Percentiles rank a stretch among this genome's conserved stretches.
Evolutionary conservation across 768 basidiomycete species (phyloP).

Genomic region (Leucocoprinus birnbaumii): DNA sequence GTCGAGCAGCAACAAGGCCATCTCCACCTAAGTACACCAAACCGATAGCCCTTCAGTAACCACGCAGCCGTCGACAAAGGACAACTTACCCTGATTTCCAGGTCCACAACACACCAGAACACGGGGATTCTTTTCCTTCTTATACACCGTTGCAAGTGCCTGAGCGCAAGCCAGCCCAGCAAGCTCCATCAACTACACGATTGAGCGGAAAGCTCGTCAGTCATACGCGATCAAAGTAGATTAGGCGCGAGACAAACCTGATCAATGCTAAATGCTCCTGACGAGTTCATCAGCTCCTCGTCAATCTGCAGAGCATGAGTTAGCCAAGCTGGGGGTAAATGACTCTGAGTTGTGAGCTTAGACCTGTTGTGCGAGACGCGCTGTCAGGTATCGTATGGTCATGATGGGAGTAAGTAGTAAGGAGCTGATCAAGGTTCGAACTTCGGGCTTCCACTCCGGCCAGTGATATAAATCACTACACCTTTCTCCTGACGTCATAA

Average conservation of each 20-base stretch:
- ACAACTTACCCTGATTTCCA: conserved; percentile 76
- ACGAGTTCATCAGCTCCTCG: conserved; percentile 84
- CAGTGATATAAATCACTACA: too few species aligned
- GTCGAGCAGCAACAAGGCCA: conserved; percentile 93
- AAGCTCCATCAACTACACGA: conserved; percentile 84
- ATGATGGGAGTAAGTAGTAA: conserved; percentile 29
- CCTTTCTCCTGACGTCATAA: too few species aligned
- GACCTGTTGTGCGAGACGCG: conserved; percentile 77
- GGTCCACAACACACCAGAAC: conserved; percentile 97
- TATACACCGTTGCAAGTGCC: conserved; percentile 76
- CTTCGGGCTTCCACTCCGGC: too few species aligned
- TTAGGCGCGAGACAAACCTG: conserved; percentile 47
- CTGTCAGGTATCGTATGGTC: conserved; percentile 65
- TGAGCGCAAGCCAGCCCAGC: conserved; percentile 95
- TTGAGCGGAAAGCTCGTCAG: not conserved
- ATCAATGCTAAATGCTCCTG: conserved; percentile 93
- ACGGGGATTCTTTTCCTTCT: conserved; percentile 59
- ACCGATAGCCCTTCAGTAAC: not conserved
- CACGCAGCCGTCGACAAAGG: not conserved
- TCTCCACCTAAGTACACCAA: conserved; percentile 63
- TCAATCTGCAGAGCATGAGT: conserved; percentile 64
- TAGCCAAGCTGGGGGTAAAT: not conserved
- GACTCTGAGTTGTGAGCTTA: conserved; percentile 8
- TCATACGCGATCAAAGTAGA: not conserved
- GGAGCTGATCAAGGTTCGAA: not conserved